phyloP scores from a whole-genome alignment of 2,329 filamentous ascomycete genomes.

The Zalaria sp. region DNA sequence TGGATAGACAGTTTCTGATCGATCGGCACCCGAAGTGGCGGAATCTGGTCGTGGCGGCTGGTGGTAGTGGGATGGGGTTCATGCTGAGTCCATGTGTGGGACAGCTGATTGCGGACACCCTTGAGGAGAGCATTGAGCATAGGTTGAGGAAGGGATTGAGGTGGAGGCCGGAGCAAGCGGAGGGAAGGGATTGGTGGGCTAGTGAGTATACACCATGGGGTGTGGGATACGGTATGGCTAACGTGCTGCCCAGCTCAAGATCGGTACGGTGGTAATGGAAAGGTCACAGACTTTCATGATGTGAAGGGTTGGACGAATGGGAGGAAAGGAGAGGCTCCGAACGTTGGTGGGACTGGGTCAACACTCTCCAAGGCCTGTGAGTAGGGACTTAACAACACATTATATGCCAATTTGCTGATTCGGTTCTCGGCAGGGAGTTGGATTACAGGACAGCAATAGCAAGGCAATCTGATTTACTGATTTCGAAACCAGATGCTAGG shows the following conservation, averaged over 20 bases:
- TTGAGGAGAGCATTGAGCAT: conserved; percentile 30
- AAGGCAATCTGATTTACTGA: too few species aligned
- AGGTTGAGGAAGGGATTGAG: conserved; percentile 29
- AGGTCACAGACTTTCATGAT: conserved; percentile 3
- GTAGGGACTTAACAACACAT: too few species aligned
- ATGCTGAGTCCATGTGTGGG: conserved; percentile 40
- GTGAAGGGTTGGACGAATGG: conserved; percentile 1
- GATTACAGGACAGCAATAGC: too few species aligned
- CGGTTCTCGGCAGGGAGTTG: too few species aligned
- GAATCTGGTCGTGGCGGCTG: conserved; percentile 34
- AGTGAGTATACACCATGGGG: neutral
- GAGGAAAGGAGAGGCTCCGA: too few species aligned
- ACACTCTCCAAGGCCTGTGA: too few species aligned
- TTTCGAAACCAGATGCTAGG: too few species aligned
- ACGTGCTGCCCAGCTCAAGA: conserved; percentile 1
- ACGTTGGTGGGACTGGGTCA: too few species aligned
- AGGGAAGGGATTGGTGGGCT: conserved; percentile 31
- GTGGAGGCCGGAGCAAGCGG: conserved; percentile 39
- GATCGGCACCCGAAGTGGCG: conserved; percentile 30
- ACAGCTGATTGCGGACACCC: conserved; percentile 32
- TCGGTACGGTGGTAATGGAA: conserved; percentile 2
- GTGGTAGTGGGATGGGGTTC: conserved; percentile 39
- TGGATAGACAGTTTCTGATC: conserved; percentile 39
- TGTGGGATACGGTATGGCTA: neutral
- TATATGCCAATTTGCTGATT: too few species aligned